These are phyloP conservation scores for Trichomonascaceae sp. DNA, from an alignment of 1,139 yeast species.

Conservation along the genomic window DNA sequence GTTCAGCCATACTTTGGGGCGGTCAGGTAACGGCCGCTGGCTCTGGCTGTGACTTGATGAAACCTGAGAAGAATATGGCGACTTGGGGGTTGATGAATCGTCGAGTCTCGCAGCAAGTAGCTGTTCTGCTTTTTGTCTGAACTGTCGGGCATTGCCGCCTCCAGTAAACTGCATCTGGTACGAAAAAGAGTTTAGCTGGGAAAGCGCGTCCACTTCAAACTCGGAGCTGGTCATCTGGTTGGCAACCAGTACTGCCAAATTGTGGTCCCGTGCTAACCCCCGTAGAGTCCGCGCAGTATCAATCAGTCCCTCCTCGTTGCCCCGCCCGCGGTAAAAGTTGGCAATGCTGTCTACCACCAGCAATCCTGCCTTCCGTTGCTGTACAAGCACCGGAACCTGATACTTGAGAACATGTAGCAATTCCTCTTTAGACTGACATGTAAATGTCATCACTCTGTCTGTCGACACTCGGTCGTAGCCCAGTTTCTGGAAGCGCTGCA, in stretches of 20 bases:
- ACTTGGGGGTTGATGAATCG: background rate
- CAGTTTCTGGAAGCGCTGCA: conserved; percentile 1
- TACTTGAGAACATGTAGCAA: conserved; percentile 64
- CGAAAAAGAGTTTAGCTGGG: conserved; percentile 8
- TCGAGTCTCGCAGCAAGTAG: background rate
- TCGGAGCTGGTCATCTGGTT: conserved; percentile 81
- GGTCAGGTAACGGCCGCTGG: background rate
- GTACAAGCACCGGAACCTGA: conserved; percentile 49
- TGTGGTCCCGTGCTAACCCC: conserved; percentile 34
- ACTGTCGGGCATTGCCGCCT: conserved; percentile 68
- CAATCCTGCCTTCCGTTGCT: conserved; percentile 33
- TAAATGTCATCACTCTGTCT: conserved; percentile 44
- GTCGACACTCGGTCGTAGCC: conserved; percentile 18
- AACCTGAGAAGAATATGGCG: background rate
- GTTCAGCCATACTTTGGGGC: conserved; percentile 8
- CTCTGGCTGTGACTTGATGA: background rate
- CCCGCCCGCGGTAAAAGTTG: too few species aligned
- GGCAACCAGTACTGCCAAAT: conserved; percentile 55
- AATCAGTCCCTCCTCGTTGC: conserved; percentile 24
- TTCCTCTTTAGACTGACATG: conserved; percentile 54
- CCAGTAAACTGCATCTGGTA: conserved; percentile 33
- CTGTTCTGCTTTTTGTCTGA: conserved; percentile 37
- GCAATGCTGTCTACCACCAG: conserved; percentile 76
- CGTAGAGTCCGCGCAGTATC: conserved; percentile 38
- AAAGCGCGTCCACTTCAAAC: conserved; percentile 27